Base-by-base conservation (phyloP, 2,329 filamentous ascomycete genomes). In the Thielaviopsis populi region DNA sequence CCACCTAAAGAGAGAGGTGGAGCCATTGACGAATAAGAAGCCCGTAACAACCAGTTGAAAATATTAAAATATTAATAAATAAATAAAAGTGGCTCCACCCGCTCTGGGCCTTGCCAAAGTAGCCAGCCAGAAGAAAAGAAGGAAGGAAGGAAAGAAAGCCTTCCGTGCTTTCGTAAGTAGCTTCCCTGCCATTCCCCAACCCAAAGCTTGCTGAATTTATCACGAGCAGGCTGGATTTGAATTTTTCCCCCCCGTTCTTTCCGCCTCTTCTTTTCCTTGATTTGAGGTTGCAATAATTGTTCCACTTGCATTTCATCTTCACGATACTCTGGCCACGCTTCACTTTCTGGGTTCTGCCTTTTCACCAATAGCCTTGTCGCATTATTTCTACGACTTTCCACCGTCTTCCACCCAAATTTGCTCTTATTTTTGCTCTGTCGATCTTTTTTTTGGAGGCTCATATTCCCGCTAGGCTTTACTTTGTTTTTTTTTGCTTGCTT, bases 101-200 rank as follows among this genome's bases (percentile, higher is more conserved):
- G 4, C 24, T 27, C 0, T 19, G 33, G 33, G 42, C 33, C 33
- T 50, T 50, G 46, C 19, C 46, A 13, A 13, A 50, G 22, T 50
- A 10, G 15, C 19, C 27, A 56, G 50, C 17, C 10, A 17, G 50
- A 56, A 56, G 27, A 27, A 56, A 56, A 27, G 50, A 37, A 17
- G n/a, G 50, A 33, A 13, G 13, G 50, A 56, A 56, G 27, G 50
- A 56, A 56, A 27, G 50, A 37, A 17, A 56, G 50, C 27, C 50
- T 56, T 13, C 50, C 33, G 27, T 56, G 50, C 50, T 33, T 56
- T 17, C 50, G 4, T n/a, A 56, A 13, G 50, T 56, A 33, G 8
- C 27, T 56, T 56, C 24, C 50, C 27, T 56, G 50, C 50, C 50
- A 56, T 33, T 56, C 30, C 50, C 27, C 50, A 56, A 56, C 50